A percentile compares a stretch with the other conserved stretches of the same genome.
Evolutionary conservation across 495 filamentous ascomycete genomes (phyloP).

Genomic region (Lineolata rhizophorae): DNA sequence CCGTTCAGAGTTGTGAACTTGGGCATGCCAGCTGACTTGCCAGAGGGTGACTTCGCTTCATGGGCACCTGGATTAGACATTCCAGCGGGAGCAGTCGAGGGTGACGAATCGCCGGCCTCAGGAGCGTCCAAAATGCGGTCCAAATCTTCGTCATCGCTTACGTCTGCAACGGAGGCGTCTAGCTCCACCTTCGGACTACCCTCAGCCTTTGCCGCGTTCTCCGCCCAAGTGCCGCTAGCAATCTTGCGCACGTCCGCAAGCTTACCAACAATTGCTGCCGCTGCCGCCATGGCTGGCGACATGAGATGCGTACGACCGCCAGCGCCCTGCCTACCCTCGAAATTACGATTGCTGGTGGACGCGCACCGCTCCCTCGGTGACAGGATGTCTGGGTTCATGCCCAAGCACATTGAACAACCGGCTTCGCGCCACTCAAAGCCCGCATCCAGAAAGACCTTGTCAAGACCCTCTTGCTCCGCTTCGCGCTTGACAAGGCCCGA

Average conservation of each 20-base stretch:
- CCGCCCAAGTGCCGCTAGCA: conserved; percentile 23
- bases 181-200: conserved; percentile 29
- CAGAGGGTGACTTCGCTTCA: no score
- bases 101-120: conserved; percentile 34
- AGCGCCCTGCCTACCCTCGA: conserved; percentile 90
- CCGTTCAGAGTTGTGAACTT: conserved; percentile 68
- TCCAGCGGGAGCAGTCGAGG: conserved; percentile 24
- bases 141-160: conserved; percentile 49
- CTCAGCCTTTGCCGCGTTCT: conserved; percentile 17
- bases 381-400: conserved; percentile 99
- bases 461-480: conserved; percentile 77
- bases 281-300: conserved; percentile 92
- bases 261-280: conserved; percentile 72
- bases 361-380: conserved; percentile 84
- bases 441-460: conserved; percentile 76
- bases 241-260: conserved; percentile 78
- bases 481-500: conserved; percentile 87
- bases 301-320: conserved; percentile 86
- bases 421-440: conserved; percentile 98
- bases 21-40: conserved; percentile 49
- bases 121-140: conserved; percentile 63
- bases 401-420: conserved; percentile 94
- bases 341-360: conserved; percentile 91
- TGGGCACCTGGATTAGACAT: no score
- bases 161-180: conserved; percentile 26